Evolutionary conservation across 1,284 basidiomycete genomes (phyloP), one percentile per base, ranked within the genome.

Genomic region (Ceratobasidium sp.): DNA sequence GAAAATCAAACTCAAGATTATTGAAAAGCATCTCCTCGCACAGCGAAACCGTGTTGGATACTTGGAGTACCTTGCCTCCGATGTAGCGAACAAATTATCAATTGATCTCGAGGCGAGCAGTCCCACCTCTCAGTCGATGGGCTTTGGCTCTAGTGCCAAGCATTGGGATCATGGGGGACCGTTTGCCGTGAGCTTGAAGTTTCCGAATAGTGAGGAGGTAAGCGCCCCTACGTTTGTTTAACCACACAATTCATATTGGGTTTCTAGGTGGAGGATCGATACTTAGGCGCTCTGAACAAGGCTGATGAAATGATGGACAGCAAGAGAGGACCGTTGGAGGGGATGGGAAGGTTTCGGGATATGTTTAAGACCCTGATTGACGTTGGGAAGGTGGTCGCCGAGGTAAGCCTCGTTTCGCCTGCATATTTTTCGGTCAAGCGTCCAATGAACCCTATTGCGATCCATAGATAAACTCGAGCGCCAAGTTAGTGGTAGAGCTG

Each of bases 401-500:
- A 63, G 1, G 61, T 63, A 61, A n/a, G 46, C 14, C n/a, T 16
- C 5, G n/a, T 4, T 14, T 21, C 16, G 8, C 13, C 28, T 47
- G 26, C 21, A 18, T 23, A 6, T 26, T 5, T 26, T 3, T 4
- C 11, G 11, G n/a, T 11, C 26, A 6, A 7, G 21, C 9, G 5
- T 49, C 18, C 35, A 11, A 11, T 38, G 4, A 38, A 38, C 35
- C 11, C 35, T 11, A 11, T 38, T 38, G 35, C 6, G 35, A 38
- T 38, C 35, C 16, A 14, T 49, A 63, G 61, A 3, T 63, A 4
- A 49, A 63, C n/a, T 44, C 61, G 16, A 38, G 26, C 32, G 61
- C 47, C 26, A 30, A 63, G 32, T 21, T 63, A 11, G 61, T 50
- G 1, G 30, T 38, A 21, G 13, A 14, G 21, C 46, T 49, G 1